Base-by-base conservation (phyloP, 2,329 filamentous ascomycete genomes). In the Pseudophaeomoniella oleicola region DNA sequence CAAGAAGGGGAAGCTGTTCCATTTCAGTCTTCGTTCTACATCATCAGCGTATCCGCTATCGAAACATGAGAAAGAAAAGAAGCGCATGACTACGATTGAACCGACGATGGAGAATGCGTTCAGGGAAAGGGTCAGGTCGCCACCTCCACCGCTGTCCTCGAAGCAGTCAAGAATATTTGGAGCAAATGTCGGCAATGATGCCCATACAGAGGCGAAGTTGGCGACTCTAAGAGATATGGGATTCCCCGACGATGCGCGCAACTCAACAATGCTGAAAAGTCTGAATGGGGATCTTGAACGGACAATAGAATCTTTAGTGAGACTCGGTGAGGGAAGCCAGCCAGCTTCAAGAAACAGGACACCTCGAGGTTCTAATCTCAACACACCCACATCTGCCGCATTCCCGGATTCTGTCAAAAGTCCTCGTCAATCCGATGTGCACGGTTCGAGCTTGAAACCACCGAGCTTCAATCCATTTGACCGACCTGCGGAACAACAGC, bases 191-290 rank as follows among this genome's bases (percentile, higher is more conserved):
- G 34, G 22, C 14, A 10, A 36, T 6, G 34, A 36, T 38, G 10
- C 81, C 45, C 75, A 77, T 39, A 69, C 78, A 37, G 84, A 92
- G 31, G 67, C 71, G 35, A 96, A 96, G 55, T 59, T 96, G 53
- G 66, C 67, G 3, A 77, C 75, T 36, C 62, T 98, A 39, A 73
- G 77, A 38, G 86, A 94, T 39, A 93, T 96, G 86, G 90, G 90
- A 0, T 98, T 98, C 50, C 66, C 64, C 3, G 86, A 98, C 52
- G 76, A 80, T 30, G 82, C 80, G 47, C 75, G 81, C 40, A 96
- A 94, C 51, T 68, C 75, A 3, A 75, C 80, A 36, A 76, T 94
- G 16, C 62, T 98, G 13, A 87, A 86, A 53, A 81, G 81, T 3
- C 69, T 92, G 18, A 78, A 81, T 50, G 87, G 88, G 3, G 87